A percentile compares a stretch with the other conserved stretches of the same genome.
Conservation (phyloP, 1,284 basidiomycete species). For the Stygiomarasmius scandens region DNA sequence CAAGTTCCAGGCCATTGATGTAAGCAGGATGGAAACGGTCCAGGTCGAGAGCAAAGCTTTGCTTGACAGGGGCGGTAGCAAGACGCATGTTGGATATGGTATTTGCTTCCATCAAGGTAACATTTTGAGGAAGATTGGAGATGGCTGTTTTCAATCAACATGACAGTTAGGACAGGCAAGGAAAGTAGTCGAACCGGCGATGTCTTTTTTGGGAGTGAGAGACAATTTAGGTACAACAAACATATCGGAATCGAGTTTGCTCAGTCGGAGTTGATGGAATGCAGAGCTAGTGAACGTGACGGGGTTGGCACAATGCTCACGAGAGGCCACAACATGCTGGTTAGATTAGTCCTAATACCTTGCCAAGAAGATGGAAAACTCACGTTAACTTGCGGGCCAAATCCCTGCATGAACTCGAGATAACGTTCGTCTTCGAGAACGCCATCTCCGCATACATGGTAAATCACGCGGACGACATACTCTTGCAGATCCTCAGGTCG, state of each 20-base stretch:
- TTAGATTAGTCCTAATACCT: background rate
- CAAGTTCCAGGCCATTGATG: conserved; percentile 33
- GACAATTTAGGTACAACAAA: conserved; percentile 73
- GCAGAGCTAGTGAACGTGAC: conserved; percentile 79
- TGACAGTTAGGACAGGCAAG: background rate
- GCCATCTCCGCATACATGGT: conserved; percentile 69
- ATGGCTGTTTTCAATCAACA: conserved; percentile 38
- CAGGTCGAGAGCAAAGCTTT: conserved; percentile 32
- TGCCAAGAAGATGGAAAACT: conserved; percentile 24
- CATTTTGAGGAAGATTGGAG: conserved; percentile 48
- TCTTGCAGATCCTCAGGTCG: conserved; percentile 43
- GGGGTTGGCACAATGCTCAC: conserved; percentile 61
- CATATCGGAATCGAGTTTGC: conserved; percentile 70
- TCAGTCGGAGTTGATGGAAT: conserved; percentile 72
- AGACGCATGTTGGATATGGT: conserved; percentile 51
- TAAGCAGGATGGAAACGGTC: conserved; percentile 55
- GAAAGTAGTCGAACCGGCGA: conserved; percentile 41
- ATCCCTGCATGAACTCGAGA: conserved; percentile 69
- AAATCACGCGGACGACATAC: conserved; percentile 57
- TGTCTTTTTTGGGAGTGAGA: conserved; percentile 37
- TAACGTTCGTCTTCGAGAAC: conserved; percentile 75
- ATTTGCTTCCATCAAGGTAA: conserved; percentile 41
- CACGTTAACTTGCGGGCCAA: conserved; percentile 58
- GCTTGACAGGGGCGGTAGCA: conserved; percentile 39
- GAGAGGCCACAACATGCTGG: conserved; percentile 73